A percentile compares a stretch with the other conserved stretches of the same genome.
phyloP scores from a whole-genome alignment of 768 basidiomycete genomes.

The Collybia sp. region DNA sequence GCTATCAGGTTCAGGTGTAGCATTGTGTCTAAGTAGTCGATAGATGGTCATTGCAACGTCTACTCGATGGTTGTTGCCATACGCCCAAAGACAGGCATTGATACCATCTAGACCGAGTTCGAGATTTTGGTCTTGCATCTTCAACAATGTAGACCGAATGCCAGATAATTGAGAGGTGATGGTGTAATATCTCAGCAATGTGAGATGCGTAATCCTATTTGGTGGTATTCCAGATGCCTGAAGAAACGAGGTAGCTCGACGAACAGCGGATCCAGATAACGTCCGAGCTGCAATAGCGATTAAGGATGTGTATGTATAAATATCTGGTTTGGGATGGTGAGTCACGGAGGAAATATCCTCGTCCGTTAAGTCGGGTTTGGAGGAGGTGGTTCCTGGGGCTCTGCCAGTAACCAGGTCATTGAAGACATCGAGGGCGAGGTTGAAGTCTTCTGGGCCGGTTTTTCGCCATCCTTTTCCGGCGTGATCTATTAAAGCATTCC shows the following conservation, averaged over 20 bases:
- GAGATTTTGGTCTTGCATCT: slow-evolving; percentile 45
- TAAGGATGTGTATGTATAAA: slow-evolving; percentile 66
- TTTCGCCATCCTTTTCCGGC: slow-evolving; percentile 65
- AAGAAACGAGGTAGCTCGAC: slow-evolving; percentile 51
- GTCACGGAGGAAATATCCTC: slow-evolving; percentile 5
- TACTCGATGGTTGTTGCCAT: slow-evolving; percentile 43
- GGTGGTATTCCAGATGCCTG: slow-evolving; percentile 48
- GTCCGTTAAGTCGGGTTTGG: slow-evolving; percentile 8
- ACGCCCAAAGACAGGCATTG: slow-evolving; percentile 72
- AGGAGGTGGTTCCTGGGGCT: slow-evolving; percentile 32
- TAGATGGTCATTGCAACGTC: slow-evolving; percentile 63
- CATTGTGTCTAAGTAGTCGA: slow-evolving; percentile 53
- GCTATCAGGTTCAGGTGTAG: slow-evolving; percentile 27
- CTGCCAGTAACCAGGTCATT: slow-evolving; percentile 50
- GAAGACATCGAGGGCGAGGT: slow-evolving; percentile 54
- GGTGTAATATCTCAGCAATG: slow-evolving; percentile 53
- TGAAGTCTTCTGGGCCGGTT: slow-evolving; percentile 52
- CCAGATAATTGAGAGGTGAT: slow-evolving; percentile 40
- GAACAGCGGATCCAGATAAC: slow-evolving; percentile 32
- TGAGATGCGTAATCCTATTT: slow-evolving; percentile 58
- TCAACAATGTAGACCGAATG: slow-evolving; percentile 49
- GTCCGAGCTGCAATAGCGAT: slow-evolving; percentile 60
- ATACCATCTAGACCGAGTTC: slow-evolving; percentile 60
- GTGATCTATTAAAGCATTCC: slow-evolving; percentile 70
- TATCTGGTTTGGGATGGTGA: slow-evolving; percentile 45